Evolutionary conservation across 1,284 basidiomycete species (phyloP).

Genomic region (Filobasidium uniguttulatum): DNA sequence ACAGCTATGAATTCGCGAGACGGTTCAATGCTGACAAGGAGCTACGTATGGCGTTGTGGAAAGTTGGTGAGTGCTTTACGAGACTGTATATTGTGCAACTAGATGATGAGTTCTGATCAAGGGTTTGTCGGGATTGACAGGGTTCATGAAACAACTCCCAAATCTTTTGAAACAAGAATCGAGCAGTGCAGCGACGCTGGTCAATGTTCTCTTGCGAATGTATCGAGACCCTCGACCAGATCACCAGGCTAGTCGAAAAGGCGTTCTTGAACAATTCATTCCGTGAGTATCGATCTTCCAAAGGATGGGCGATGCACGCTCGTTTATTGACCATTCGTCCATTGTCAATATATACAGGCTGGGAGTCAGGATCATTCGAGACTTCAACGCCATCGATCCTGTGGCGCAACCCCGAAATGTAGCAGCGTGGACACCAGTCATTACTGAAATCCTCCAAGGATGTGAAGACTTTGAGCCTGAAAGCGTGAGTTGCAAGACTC

Average conservation of each 20-base stretch:
- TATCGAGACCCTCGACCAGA: conserved; percentile 80
- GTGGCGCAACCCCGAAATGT: conserved; percentile 95
- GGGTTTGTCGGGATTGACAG: conserved; percentile 36
- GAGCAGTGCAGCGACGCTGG: conserved; percentile 85
- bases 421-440: conserved; percentile 92
- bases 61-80: conserved; percentile 70
- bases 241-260: conserved; percentile 63
- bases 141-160: conserved; percentile 99
- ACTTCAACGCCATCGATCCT: conserved; percentile 76
- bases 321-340: background rate
- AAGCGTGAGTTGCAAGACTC: conserved; percentile 49
- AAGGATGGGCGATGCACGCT: conserved; percentile 8
- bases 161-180: conserved; percentile 98
- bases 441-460: conserved; percentile 82
- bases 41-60: conserved; percentile 90
- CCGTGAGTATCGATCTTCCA: conserved; percentile 49
- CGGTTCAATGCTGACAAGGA: conserved; percentile 99
- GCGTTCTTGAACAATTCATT: conserved; percentile 75
- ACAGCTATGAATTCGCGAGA: conserved; percentile 92
- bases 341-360: conserved; percentile 45
- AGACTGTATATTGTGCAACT: background rate
- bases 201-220: conserved; percentile 84
- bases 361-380: conserved; percentile 75
- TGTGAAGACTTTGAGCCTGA: conserved; percentile 79
- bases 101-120: background rate